Evolutionary conservation across 2,329 filamentous ascomycete genomes (phyloP).

Genomic region (Aspergillus ochraceoroseus): DNA sequence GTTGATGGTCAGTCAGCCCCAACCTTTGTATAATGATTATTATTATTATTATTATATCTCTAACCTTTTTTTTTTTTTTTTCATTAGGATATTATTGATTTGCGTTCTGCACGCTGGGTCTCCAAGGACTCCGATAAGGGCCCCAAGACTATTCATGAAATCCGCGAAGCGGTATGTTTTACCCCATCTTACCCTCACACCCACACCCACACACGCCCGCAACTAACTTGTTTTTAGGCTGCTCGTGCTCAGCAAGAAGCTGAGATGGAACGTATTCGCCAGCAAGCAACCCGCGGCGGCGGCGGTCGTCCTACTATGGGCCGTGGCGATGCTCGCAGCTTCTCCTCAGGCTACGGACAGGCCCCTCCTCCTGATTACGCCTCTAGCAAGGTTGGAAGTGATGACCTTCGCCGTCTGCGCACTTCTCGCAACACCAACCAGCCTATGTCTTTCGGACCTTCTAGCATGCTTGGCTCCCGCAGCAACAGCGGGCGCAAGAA

Average conservation of each 20-base stretch:
- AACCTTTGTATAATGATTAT: no score
- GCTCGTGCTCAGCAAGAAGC: slow-evolving; percentile 74
- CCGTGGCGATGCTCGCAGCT: slow-evolving; percentile 81
- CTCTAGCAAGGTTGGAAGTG: slow-evolving; percentile 79
- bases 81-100: slow-evolving; percentile 69
- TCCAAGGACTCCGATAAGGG: slow-evolving; percentile 91
- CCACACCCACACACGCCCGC: no score
- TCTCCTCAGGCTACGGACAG: slow-evolving; percentile 65
- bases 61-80: no score
- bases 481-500: slow-evolving; percentile 76
- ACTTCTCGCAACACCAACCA: slow-evolving; percentile 60
- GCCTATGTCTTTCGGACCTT: slow-evolving; percentile 68
- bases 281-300: slow-evolving; percentile 54
- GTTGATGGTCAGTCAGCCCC: slow-evolving; percentile 67
- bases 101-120: slow-evolving; percentile 71
- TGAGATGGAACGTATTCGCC: slow-evolving; percentile 58
- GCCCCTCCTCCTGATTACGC: slow-evolving; percentile 65
- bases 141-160: slow-evolving; percentile 91
- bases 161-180: slow-evolving; percentile 70
- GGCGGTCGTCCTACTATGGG: slow-evolving; percentile 67
- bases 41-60: neutral
- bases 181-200: no score
- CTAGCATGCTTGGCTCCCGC: slow-evolving; percentile 80
- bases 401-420: slow-evolving; percentile 77
- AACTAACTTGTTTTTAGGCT: slow-evolving; percentile 43